A percentile compares a stretch with the other conserved stretches of the same genome.
These are phyloP conservation scores for Fusarium vanettenii DNA, from an alignment of 2,329 filamentous ascomycete genomes.

Conservation along the genomic window DNA sequence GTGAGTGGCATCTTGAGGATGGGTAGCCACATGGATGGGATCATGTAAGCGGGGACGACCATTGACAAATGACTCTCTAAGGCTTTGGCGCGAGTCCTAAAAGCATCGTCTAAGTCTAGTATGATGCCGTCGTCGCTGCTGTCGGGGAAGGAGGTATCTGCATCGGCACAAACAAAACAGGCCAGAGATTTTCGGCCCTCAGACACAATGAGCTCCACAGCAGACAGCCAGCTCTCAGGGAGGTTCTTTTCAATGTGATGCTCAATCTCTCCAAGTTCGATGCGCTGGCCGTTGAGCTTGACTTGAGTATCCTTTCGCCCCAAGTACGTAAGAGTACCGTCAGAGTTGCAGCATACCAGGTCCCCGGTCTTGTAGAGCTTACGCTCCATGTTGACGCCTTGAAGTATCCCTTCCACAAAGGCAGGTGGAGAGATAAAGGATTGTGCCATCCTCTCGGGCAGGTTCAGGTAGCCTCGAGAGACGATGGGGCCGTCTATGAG, in stretches of 20 bases:
- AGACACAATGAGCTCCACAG: conserved; percentile 31
- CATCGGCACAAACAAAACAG: conserved; percentile 30
- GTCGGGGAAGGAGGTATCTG: neutral
- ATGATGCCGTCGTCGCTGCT: neutral
- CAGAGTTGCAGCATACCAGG: conserved; percentile 55
- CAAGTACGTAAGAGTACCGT: conserved; percentile 57
- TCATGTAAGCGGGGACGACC: conserved; percentile 51
- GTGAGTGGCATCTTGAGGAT: conserved; percentile 54
- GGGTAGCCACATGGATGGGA: conserved; percentile 56
- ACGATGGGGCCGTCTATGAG: conserved; percentile 35
- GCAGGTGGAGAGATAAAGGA: conserved; percentile 19
- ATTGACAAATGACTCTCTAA: conserved; percentile 5
- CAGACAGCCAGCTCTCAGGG: conserved; percentile 12
- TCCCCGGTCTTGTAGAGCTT: conserved; percentile 61
- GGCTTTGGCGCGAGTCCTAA: conserved; percentile 9
- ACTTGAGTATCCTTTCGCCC: conserved; percentile 69
- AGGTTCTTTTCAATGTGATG: conserved; percentile 50
- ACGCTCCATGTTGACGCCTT: neutral
- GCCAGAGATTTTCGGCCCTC: conserved; percentile 30
- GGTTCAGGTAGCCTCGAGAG: conserved; percentile 31
- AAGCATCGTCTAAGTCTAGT: neutral
- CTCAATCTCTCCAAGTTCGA: conserved; percentile 62
- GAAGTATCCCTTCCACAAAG: neutral
- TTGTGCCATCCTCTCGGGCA: conserved; percentile 22
- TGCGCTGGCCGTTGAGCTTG: conserved; percentile 68